A percentile compares a stretch with the other conserved stretches of the same genome.
Evolutionary conservation across 176 grass and related monocot species (phyloP).

Genomic region (Olyra latifolia): DNA sequence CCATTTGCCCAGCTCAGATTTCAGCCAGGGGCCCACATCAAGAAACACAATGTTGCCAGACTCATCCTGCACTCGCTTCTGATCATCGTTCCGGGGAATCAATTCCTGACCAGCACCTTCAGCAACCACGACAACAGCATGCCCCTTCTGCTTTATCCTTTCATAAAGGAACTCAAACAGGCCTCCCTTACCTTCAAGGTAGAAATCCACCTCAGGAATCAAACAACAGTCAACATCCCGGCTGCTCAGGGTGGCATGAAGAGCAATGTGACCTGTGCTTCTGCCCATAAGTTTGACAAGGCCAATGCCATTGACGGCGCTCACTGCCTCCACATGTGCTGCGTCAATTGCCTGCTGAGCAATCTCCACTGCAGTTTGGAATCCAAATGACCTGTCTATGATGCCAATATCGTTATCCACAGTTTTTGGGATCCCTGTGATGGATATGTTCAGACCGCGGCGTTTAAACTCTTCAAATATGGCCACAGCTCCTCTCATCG

Average conservation of each 20-base stretch:
- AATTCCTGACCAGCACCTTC: constrained; percentile 88
- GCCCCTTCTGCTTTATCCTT: constrained; percentile 67
- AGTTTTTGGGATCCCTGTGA: constrained; percentile 78
- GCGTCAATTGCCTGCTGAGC: constrained; percentile 79
- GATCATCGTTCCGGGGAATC: constrained; percentile 53
- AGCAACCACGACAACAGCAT: constrained; percentile 75
- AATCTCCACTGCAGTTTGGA: constrained; percentile 87
- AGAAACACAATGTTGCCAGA: constrained; percentile 74
- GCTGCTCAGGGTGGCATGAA: constrained; percentile 81
- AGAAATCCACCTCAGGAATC: constrained; percentile 83
- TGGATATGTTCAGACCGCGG: constrained; percentile 67
- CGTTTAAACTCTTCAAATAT: constrained; percentile 69
- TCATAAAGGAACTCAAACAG: constrained; percentile 71
- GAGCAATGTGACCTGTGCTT: constrained; percentile 85
- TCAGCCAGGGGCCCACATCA: constrained; percentile 71
- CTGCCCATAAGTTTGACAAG: constrained; percentile 98
- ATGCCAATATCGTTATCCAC: constrained; percentile 99
- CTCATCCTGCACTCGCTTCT: constrained; percentile 63
- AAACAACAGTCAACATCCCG: constrained; percentile 92
- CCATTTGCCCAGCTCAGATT: constrained; percentile 71
- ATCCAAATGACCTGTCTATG: constrained; percentile 92
- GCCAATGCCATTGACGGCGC: constrained; percentile 79
- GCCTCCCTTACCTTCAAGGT: constrained; percentile 75
- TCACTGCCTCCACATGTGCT: constrained; percentile 82
- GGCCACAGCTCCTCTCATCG: constrained; percentile 78